Evolutionary conservation across 805 yeast species (phyloP).

Genomic region (Clavispora asparagi): DNA sequence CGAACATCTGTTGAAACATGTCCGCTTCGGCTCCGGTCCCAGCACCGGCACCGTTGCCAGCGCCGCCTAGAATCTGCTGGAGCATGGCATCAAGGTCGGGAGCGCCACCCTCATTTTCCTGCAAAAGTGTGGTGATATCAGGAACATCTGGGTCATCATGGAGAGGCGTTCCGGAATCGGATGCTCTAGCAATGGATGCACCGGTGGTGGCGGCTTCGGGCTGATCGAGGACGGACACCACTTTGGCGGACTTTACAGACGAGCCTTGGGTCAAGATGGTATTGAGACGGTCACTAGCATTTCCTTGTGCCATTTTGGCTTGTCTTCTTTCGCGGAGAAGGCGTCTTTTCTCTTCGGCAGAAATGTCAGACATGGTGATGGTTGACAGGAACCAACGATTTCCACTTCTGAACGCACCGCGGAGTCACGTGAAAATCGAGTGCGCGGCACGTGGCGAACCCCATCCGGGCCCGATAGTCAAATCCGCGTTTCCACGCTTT

Average conservation of each 20-base stretch:
- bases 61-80: constrained; percentile 20
- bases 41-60: constrained; percentile 2
- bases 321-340: constrained; percentile 60
- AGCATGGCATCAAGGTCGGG: constrained; percentile 32
- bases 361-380: constrained; percentile 35
- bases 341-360: constrained; percentile 55
- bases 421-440: neutral
- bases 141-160: constrained; percentile 38
- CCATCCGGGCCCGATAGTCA: too few species aligned
- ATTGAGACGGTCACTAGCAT: constrained; percentile 49
- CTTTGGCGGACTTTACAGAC: constrained; percentile 27
- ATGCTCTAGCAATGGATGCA: neutral
- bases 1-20: constrained; percentile 1
- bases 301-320: constrained; percentile 54
- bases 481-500: too few species aligned
- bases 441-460: neutral
- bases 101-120: constrained; percentile 8
- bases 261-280: constrained; percentile 38
- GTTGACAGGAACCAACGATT: neutral
- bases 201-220: constrained; percentile 2
- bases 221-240: constrained; percentile 33
- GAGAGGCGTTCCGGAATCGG: constrained; percentile 4
- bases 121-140: constrained; percentile 24
- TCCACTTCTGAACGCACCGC: too few species aligned
- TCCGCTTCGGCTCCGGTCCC: constrained; percentile 2